Percentiles rank a stretch among this genome's conserved stretches.
Conservation (phyloP, 2,329 filamentous ascomycete species). For the Diplodia sapinea region DNA sequence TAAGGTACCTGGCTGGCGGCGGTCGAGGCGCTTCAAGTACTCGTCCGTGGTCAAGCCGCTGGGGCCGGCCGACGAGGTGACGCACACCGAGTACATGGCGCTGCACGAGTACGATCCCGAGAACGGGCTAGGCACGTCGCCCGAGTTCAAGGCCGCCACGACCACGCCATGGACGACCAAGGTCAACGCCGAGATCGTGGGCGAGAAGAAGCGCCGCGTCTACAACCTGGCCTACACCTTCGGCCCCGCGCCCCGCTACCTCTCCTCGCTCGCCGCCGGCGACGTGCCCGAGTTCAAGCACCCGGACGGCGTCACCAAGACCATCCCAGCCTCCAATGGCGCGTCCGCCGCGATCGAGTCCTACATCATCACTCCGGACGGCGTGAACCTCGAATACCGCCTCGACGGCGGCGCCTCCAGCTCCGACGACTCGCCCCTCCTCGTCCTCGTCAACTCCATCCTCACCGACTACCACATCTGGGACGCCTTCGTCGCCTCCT, state of each 20-base stretch:
- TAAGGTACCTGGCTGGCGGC: slow-evolving; percentile 78
- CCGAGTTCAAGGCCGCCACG: slow-evolving; percentile 62
- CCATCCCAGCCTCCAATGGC: slow-evolving; percentile 52
- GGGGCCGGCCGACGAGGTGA: slow-evolving; percentile 42
- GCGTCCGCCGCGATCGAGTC: slow-evolving; percentile 63
- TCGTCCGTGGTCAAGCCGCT: slow-evolving; percentile 61
- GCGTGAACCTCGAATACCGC: slow-evolving; percentile 71
- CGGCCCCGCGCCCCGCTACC: slow-evolving; percentile 73
- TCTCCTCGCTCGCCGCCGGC: slow-evolving; percentile 61
- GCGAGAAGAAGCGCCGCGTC: slow-evolving; percentile 61
- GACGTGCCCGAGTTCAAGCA: slow-evolving; percentile 56
- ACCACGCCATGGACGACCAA: slow-evolving; percentile 66
- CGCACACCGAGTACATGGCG: slow-evolving; percentile 61
- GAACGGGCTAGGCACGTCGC: slow-evolving; percentile 68
- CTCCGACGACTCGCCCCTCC: slow-evolving; percentile 66
- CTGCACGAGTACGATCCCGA: slow-evolving; percentile 74
- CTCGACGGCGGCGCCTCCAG: slow-evolving; percentile 68
- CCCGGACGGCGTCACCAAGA: slow-evolving; percentile 62
- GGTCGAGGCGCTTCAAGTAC: slow-evolving; percentile 73
- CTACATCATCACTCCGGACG: slow-evolving; percentile 71
- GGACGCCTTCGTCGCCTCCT: slow-evolving; percentile 72
- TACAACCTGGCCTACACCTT: slow-evolving; percentile 83
- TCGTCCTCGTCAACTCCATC: slow-evolving; percentile 81
- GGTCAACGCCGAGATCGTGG: slow-evolving; percentile 65
- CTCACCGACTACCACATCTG: slow-evolving; percentile 81